Evolutionary conservation across 768 basidiomycete genomes (phyloP), one percentile per base, ranked within the genome.

Genomic region (Russula lepida): DNA sequence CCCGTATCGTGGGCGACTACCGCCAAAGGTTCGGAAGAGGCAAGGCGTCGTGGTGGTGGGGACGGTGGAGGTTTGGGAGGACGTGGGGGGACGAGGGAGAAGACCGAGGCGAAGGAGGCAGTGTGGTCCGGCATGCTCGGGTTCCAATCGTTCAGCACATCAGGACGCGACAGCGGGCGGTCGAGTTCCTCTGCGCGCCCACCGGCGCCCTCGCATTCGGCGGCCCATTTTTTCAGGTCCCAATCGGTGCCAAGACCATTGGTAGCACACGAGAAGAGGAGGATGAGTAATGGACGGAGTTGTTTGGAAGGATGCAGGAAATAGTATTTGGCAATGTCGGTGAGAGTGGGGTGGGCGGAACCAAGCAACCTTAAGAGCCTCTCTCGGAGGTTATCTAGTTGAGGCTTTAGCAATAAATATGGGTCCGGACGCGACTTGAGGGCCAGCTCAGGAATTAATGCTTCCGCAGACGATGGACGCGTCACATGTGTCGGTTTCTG

Each of bases 61-160:
- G 71, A 74, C 47, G 66, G 71, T 12, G 74, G 67, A 37, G 72
- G 70, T 43, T 71, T 69, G 5, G 75, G 76, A 35, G 74, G 71
- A 6, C 74, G 74, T 46, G 86, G 76, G 35, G 79, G 72, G 63
- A 86, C 84, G 4, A 83, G 78, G 11, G 77, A 72, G 56, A 78
- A 78, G 23, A 73, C 69, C 25, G 56, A 58, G n/a, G 77, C 70
- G 71, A 94, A 92, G 0, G 88, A 87, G 23, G 81, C 72, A 25
- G 86, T 84, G 62, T 84, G 76, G 73, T 91, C 87, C 5, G 88
- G 83, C 86, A 94, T 90, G 69, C 76, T 82, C 2, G 92, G 90
- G 72, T 98, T 94, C 78, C 85, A 90, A 75, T 98, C 93, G 72
- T 92, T 88, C 67, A 98, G 79, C 21, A 94, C 88, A 71, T 88